A percentile compares a stretch with the other conserved stretches of the same genome.
These are phyloP conservation scores for Cladorrhinum samala DNA, from an alignment of 495 filamentous ascomycete genomes.

Conservation along the genomic window DNA sequence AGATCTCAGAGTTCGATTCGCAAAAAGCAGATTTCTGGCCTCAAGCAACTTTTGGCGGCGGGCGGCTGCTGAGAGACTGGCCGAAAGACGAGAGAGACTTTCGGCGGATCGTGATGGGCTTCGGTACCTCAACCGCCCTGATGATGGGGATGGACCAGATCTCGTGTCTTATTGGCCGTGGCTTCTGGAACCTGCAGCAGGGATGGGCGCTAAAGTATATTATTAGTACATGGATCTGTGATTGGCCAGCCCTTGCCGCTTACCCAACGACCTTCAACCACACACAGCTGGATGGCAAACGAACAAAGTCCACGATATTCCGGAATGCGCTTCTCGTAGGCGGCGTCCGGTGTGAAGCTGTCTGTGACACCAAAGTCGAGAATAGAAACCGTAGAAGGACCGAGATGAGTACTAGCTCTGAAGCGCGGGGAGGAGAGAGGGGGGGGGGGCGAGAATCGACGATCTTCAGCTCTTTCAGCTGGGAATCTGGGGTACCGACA, in stretches of 20 bases:
- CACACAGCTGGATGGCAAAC: slow-evolving; percentile 6
- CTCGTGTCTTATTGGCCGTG: slow-evolving; percentile 23
- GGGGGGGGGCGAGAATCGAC: no score
- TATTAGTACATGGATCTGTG: slow-evolving; percentile 23
- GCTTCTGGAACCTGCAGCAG: slow-evolving; percentile 21
- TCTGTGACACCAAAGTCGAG: background rate
- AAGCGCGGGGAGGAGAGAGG: background rate
- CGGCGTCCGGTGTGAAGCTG: background rate
- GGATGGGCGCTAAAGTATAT: slow-evolving; percentile 33
- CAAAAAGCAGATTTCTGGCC: background rate
- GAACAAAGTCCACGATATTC: background rate
- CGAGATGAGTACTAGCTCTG: slow-evolving; percentile 3
- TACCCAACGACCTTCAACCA: slow-evolving; percentile 16
- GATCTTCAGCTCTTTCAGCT: no score
- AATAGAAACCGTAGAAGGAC: slow-evolving; percentile 5
- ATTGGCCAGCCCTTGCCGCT: slow-evolving; percentile 28
- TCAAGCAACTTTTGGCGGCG: background rate
- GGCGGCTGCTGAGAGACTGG: slow-evolving; percentile 1
- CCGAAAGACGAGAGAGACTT: background rate
- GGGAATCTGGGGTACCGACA: no score
- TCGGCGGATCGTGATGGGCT: slow-evolving; percentile 23
- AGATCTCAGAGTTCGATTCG: background rate
- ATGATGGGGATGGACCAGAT: background rate
- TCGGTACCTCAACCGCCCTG: slow-evolving; percentile 27
- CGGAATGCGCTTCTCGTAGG: background rate